These are phyloP conservation scores for Fusarium floridanum DNA, from an alignment of 2,329 filamentous ascomycete genomes.

Conservation along the genomic window DNA sequence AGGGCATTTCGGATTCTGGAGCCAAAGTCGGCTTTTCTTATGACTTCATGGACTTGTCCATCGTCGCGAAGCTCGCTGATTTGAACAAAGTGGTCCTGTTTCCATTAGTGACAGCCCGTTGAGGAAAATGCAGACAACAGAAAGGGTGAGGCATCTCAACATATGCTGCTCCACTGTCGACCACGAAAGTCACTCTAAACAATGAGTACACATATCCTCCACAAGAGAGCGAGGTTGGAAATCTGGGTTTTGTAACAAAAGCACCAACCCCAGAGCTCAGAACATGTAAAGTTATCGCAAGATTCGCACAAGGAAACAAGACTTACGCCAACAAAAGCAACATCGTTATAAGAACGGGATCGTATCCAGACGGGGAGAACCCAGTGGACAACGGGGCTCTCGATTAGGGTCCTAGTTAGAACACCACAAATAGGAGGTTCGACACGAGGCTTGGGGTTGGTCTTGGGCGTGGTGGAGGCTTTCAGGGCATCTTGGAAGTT, in stretches of 20 bases:
- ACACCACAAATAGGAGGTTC: conserved; percentile 73
- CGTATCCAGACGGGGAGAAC: conserved; percentile 86
- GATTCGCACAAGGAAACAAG: conserved; percentile 29
- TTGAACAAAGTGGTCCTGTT: conserved; percentile 81
- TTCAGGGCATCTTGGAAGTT: conserved; percentile 59
- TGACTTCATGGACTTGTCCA: conserved; percentile 80
- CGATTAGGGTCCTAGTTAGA: conserved; percentile 81
- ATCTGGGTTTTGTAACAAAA: neutral
- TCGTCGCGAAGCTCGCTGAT: conserved; percentile 80
- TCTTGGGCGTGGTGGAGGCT: conserved; percentile 51
- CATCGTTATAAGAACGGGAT: conserved; percentile 78
- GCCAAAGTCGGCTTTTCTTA: conserved; percentile 83
- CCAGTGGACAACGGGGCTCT: conserved; percentile 80
- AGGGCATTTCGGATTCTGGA: conserved; percentile 83
- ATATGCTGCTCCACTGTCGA: conserved; percentile 9
- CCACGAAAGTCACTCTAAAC: neutral
- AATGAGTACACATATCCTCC: neutral
- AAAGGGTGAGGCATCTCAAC: neutral
- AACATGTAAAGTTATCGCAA: neutral
- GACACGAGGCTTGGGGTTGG: conserved; percentile 48
- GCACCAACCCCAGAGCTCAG: neutral
- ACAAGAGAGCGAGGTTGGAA: too few relatives aligned
- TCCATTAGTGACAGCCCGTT: conserved; percentile 23
- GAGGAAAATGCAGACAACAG: neutral
- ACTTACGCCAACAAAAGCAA: conserved; percentile 86